phyloP scores from a whole-genome alignment of 2,329 filamentous ascomycete genomes.

The Berkeleyomyces basicola region DNA sequence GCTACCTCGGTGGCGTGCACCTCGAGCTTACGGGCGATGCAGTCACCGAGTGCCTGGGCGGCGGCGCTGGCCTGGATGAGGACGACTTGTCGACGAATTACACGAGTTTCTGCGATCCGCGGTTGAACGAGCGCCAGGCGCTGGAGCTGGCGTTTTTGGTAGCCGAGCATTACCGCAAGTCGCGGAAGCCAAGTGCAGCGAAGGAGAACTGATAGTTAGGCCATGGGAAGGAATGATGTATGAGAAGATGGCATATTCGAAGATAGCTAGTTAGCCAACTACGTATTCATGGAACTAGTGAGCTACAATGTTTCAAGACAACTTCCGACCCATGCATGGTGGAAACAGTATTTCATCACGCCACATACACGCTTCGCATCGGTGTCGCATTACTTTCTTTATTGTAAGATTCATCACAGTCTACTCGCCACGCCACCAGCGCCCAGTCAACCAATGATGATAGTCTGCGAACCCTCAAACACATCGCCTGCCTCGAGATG shows the following conservation, averaged over 20 bases:
- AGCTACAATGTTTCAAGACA: too few relatives aligned
- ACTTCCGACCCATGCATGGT: not conserved
- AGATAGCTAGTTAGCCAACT: too few relatives aligned
- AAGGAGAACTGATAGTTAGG: not conserved
- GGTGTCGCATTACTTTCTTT: not conserved
- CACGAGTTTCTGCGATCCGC: conserved; percentile 87
- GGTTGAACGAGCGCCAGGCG: conserved; percentile 94
- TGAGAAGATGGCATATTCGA: not conserved
- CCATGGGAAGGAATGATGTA: not conserved
- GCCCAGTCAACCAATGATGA: conserved; percentile 18
- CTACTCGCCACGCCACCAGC: not conserved
- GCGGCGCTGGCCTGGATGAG: conserved; percentile 72
- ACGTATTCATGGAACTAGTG: too few relatives aligned
- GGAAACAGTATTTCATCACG: not conserved
- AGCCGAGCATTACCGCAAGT: conserved; percentile 53
- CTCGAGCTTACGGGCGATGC: conserved; percentile 90
- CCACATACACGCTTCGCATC: not conserved
- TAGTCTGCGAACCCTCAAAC: conserved; percentile 45
- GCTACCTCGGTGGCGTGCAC: conserved; percentile 85
- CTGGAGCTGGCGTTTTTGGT: conserved; percentile 88
- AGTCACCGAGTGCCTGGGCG: conserved; percentile 89
- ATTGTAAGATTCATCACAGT: not conserved
- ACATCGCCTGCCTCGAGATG: conserved; percentile 64
- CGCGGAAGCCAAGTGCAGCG: conserved; percentile 16
- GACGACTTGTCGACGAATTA: conserved; percentile 83